Percentiles rank a stretch among this genome's conserved stretches.
phyloP scores from a whole-genome alignment of 176 grass and related monocot species.

The Puccinellia tenuiflora region DNA sequence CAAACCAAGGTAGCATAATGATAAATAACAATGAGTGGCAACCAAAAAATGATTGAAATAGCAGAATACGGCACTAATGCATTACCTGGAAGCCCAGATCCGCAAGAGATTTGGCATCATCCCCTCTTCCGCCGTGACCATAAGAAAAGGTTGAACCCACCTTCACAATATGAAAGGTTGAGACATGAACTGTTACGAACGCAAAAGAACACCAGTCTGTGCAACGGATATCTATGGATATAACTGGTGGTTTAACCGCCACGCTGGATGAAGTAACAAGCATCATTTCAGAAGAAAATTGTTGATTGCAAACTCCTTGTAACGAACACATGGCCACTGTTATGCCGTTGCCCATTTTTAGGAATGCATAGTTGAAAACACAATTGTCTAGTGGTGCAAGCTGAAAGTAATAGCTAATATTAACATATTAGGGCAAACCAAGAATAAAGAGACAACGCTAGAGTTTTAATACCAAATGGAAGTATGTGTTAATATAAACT shows the following conservation, averaged over 20 bases:
- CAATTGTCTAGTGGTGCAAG: background rate
- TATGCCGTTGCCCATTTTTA: background rate
- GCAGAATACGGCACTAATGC: background rate
- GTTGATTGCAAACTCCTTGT: background rate
- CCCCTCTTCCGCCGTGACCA: conserved; percentile 55
- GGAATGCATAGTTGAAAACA: background rate
- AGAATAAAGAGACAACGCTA: background rate
- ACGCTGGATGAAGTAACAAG: background rate
- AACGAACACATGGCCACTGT: background rate
- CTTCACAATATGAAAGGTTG: conserved; percentile 32
- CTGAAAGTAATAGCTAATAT: background rate
- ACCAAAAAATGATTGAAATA: background rate
- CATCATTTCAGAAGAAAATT: background rate
- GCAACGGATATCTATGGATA: background rate
- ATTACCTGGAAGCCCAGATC: conserved; percentile 86
- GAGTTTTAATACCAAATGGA: background rate
- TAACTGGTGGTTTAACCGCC: background rate
- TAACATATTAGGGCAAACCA: background rate
- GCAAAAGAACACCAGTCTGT: background rate
- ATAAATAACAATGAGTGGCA: background rate
- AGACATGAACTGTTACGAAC: background rate
- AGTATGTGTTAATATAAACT: background rate
- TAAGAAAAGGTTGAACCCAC: conserved; percentile 78
- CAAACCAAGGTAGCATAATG: background rate
- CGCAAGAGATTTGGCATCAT: conserved; percentile 78